Evolutionary conservation across 805 yeast genomes (phyloP), one percentile per base, ranked within the genome.

Genomic region (Isabelozyma heimii): DNA sequence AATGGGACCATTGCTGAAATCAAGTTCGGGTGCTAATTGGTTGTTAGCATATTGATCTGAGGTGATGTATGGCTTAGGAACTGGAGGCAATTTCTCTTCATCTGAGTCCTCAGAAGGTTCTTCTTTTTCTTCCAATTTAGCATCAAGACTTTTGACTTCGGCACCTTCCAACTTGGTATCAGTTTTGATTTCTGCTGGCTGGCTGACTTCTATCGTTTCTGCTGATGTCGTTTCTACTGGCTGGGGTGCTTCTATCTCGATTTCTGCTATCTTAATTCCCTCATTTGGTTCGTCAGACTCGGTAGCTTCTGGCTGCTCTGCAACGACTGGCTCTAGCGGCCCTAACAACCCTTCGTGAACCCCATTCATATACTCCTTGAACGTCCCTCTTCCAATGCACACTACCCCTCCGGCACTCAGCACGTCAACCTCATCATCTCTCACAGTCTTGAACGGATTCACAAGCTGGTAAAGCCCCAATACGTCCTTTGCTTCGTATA

Each of bases 301-400:
- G 5, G 7, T 20, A 16, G 44, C 8, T 43, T 41, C 51, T n/a
- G 39, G 44, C 52, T 53, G 57, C 35, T 44, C 55, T 16, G 46
- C 51, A 26, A 38, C 53, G 4, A 43, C 42, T 2, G 75, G 76
- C 38, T 73, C 90, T 50, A 92, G 71, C 1, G 98, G 98, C 0
- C 99, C 99, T 42, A 94, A 68, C 62, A 94, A 76, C 5, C 99
- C 99, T 71, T 94, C 99, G 58, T 94, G 97, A 9, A 94, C 64
- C 8, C 99, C 99, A 41, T 80, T 77, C 46, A 94, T 64, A 63
- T 90, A 94, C 73, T 94, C 99, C 65, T 92, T 92, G 65, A 81
- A 94, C 0, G 97, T 92, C 49, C 99, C 99, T 64, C 99, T 79
- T 4, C 99, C 99, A 24, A 94, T 71, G 63, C 97, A 89, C 16